These are phyloP conservation scores for Trametes punicea DNA, from an alignment of 768 basidiomycete species.

Conservation along the genomic window DNA sequence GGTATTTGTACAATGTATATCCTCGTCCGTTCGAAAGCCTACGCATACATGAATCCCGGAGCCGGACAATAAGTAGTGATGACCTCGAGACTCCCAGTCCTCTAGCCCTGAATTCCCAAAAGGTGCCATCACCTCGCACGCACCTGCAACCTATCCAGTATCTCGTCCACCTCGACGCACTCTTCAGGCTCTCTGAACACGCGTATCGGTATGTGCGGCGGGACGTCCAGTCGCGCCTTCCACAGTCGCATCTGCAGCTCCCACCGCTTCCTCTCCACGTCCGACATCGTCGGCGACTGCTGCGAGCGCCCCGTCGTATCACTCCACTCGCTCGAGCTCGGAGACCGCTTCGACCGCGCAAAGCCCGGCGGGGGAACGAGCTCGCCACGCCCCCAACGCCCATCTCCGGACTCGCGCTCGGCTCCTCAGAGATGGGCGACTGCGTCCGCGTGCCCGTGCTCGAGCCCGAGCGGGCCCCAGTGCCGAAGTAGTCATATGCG, in stretches of 20 bases:
- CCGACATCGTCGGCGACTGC: conserved; percentile 33
- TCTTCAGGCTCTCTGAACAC: conserved; percentile 68
- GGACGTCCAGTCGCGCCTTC: conserved; percentile 57
- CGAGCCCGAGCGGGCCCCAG: background rate
- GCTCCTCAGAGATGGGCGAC: conserved; percentile 24
- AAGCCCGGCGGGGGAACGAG: conserved; percentile 4
- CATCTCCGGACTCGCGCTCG: conserved; percentile 15
- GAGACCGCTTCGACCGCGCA: background rate
- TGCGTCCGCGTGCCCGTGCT: conserved; percentile 8
- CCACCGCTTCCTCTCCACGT: conserved; percentile 51
- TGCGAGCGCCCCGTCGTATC: conserved; percentile 11
- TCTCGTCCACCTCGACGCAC: conserved; percentile 56
- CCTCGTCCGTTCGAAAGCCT: background rate
- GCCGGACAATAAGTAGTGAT: background rate
- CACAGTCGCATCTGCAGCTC: conserved; percentile 65
- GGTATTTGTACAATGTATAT: conserved; percentile 19
- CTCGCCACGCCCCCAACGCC: background rate
- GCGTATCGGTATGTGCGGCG: conserved; percentile 53
- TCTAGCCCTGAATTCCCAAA: background rate
- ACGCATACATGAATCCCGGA: background rate
- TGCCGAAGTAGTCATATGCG: conserved; percentile 18
- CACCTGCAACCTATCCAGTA: conserved; percentile 14
- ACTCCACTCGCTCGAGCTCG: conserved; percentile 4
- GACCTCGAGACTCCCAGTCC: background rate
- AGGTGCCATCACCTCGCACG: background rate